phyloP scores from a whole-genome alignment of 2,329 filamentous ascomycete genomes.

The Botrytis paeoniae region DNA sequence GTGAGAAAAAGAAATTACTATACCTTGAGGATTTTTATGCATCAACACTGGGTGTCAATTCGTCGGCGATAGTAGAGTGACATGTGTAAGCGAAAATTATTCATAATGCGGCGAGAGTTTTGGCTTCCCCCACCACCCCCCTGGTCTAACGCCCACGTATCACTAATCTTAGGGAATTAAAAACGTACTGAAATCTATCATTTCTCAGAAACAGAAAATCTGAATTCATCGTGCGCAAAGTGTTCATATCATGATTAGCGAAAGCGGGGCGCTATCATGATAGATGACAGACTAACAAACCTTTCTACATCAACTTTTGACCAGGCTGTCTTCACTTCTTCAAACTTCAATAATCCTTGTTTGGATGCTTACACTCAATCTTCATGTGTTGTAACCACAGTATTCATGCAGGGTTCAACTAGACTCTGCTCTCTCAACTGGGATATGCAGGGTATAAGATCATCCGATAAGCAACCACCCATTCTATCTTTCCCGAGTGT shows the following conservation, averaged over 20 bases:
- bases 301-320: not conserved
- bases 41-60: not conserved
- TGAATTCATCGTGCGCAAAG: not conserved
- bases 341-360: not conserved
- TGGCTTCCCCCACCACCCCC: not conserved
- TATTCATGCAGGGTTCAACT: not conserved
- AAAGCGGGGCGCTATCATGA: not conserved
- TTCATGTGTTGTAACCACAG: not conserved
- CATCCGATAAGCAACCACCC: not conserved
- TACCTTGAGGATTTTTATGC: not conserved
- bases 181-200: not conserved
- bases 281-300: not conserved
- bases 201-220: not conserved
- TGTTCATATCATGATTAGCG: conserved; percentile 8
- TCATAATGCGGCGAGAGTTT: not conserved
- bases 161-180: not conserved
- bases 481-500: not conserved
- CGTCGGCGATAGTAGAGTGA: no score
- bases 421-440: not conserved
- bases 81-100: not conserved
- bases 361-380: not conserved
- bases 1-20: no score
- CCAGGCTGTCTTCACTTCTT: not conserved
- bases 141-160: not conserved
- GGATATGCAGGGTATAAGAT: not conserved